Base-by-base conservation (phyloP, 78 protist genomes). In the Dictyostelium citrinum region DNA sequence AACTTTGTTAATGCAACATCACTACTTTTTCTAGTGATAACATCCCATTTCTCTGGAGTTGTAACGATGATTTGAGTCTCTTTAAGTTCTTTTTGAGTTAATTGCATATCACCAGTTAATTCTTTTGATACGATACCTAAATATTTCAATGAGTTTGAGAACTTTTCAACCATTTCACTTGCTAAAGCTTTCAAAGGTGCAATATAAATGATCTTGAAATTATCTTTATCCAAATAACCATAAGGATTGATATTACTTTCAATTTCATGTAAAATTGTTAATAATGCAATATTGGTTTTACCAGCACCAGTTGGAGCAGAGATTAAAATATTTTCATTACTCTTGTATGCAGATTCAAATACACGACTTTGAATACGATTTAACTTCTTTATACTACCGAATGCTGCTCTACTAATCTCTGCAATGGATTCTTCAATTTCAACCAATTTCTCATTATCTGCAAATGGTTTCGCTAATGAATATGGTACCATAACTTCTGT, bases 111-210 rank as follows among this genome's bases (percentile, higher is more conserved):
- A 11, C 99, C 99, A 22, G 99, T 99, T 45, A 98, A 70, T 91
- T 99, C 99, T 51, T 83, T 67, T 41, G 97, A 98, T 14, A 91
- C 82, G 20, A 98, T n/a, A 20, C 97, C 98, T 37, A 98, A 90
- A 31, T 96, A 94, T 3, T 82, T 75, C 16, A 99, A 98, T 31
- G 98, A 77, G 51, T 5, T 10, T 29, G 67, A 0, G 83, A 97
- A 97, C 41, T 94, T 95, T 0, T 67, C 90, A 2, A 83, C 96
- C 90, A 98, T 95, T 85, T 99, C 99, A 5, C 97, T 70, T 1
- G 99, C 99, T 37, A 99, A 96, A 6, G 99, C 99, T 94, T 99
- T 99, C 99, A 99, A 98, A 17, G 99, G 99, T 9, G 99, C 99
- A 10, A 99, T 96, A 78, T 99, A 99, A n/a, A 99, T 95, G 11